Evolutionary conservation across 768 basidiomycete species (phyloP), one percentile per base, ranked within the genome.

Genomic region (Leccinellum albellum): DNA sequence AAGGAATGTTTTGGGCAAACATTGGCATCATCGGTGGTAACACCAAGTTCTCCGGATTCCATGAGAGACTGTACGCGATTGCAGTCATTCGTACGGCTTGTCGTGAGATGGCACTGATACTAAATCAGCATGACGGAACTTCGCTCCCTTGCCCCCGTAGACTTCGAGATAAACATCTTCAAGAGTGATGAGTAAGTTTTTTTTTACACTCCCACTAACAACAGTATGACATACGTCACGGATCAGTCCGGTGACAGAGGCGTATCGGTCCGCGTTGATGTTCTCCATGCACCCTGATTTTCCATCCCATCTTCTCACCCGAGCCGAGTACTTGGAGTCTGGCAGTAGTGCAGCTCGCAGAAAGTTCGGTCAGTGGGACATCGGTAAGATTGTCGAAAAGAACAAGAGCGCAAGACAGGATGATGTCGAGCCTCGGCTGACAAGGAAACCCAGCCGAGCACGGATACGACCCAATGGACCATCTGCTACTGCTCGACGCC

Each of bases 1-100:
- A 87, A 62, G 94, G 92, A 32, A 85, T 98, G 88, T 97, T 94
- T 73, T 98, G 94, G 94, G 85, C 85, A 32, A 92, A 98, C 70
- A 94, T 98, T 59, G 90, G 89, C 13, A 74, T 96, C 61, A 83
- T 94, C 65, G 95, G 95, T 50, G 95, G 95, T 14, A 88, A 82
- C 70, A 83, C 84, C 15, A 82, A 82, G 63, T 84, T 94, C 62
- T 78, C 84, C 44, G 89, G 88, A 6, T 88, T 98, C 64, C 79
- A 80, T 21, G 73, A 79, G 51, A 76, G 95, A 74, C 72, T 98
- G 94, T 96, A 71, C 70, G 89, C 71, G 35, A 49, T 63, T 47
- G 20, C 33, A 35, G 56, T 59, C 55, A 50, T 42, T 52, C 53
- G 51, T 61, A 50, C 23, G 59, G 53, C 58, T 62, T 45, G 60